These are phyloP conservation scores for Rhizoclosmatium globosum DNA, from an alignment of 192 early-diverging fungal species.

Conservation along the genomic window DNA sequence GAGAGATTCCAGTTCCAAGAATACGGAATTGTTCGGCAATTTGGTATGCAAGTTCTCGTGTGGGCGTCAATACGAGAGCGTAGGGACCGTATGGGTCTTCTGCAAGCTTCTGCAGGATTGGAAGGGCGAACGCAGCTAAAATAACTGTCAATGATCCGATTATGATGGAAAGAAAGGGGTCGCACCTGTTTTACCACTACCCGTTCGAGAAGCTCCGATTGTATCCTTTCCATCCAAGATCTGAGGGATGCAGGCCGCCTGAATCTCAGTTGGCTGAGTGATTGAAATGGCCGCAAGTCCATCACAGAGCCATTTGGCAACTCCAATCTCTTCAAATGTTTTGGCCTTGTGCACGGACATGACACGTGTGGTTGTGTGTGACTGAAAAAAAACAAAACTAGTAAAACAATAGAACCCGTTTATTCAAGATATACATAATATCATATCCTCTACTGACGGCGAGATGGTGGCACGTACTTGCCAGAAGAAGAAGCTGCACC, in stretches of 20 bases:
- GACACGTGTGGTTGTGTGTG: background rate
- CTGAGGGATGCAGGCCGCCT: slow-evolving; percentile 82
- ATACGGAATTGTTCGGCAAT: slow-evolving; percentile 98
- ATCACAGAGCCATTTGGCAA: slow-evolving; percentile 84
- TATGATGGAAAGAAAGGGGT: background rate
- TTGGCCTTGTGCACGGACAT: background rate
- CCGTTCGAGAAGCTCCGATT: slow-evolving; percentile 94
- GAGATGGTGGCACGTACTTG: slow-evolving; percentile 14
- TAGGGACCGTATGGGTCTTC: slow-evolving; percentile 97
- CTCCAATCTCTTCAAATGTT: slow-evolving; percentile 76
- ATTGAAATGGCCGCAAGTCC: slow-evolving; percentile 86
- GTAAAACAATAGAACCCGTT: background rate
- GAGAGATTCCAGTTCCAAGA: slow-evolving; percentile 85
- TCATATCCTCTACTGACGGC: background rate
- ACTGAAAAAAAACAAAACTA: background rate
- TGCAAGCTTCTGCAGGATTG: slow-evolving; percentile 92
- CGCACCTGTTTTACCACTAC: slow-evolving; percentile 87
- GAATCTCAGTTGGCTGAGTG: slow-evolving; percentile 89
- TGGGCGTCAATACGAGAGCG: slow-evolving; percentile 73
- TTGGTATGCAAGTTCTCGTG: slow-evolving; percentile 93
- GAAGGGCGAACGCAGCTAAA: slow-evolving; percentile 92
- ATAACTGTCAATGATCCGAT: background rate
- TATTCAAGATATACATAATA: background rate
- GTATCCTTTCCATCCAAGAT: slow-evolving; percentile 63
- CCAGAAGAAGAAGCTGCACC: background rate